Base-by-base conservation (phyloP, 2,329 filamentous ascomycete species). In the Neofusicoccum laricinum region DNA sequence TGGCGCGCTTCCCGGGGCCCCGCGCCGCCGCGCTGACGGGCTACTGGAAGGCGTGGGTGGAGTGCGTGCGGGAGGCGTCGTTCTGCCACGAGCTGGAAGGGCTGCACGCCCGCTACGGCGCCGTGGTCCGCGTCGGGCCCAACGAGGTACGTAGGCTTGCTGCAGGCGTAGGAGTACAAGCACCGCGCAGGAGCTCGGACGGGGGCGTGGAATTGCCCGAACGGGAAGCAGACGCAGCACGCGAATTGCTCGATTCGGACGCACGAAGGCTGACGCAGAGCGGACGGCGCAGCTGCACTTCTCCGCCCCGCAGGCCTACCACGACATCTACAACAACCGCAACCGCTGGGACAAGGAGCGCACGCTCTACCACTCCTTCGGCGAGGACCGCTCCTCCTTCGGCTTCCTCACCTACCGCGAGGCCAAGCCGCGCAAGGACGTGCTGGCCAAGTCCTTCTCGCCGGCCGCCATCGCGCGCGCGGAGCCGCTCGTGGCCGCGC, bases 261-360 rank as follows among this genome's bases (percentile, higher is more conserved):
- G n/a, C n/a, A n/a, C n/a, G n/a, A n/a, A 30, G 25, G 25, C 25
- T 30, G 25, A 30, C 7, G 25, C 25, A 30, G 25, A 30, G 14
- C 11, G 3, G 19, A n/a, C 21, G 21, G 21, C 48, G 41, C 63
- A 80, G 76, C 75, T 81, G 36, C 78, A 81, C 65, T 81, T 81
- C 69, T 74, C 73, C 10, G 71, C 75, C 17, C 79, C 80, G 1
- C 57, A 73, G 8, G 78, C 76, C 25, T 81, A 80, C 67, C 70
- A 78, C 66, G 77, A 78, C 41, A 81, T 81, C 41, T 81, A 81
- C 69, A 78, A 76, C 67, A 71, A 71, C 57, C 73, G 71, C 45
- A 76, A 77, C 50, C 71, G 73, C 15, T 80, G 78, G 78, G 74
- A 80, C 64, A 81, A 82, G 63, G 78, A 81, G 46, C 67, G 66